Evolutionary conservation across 805 yeast genomes (phyloP), one percentile per base, ranked within the genome.

Genomic region (Starmerella bombicola): DNA sequence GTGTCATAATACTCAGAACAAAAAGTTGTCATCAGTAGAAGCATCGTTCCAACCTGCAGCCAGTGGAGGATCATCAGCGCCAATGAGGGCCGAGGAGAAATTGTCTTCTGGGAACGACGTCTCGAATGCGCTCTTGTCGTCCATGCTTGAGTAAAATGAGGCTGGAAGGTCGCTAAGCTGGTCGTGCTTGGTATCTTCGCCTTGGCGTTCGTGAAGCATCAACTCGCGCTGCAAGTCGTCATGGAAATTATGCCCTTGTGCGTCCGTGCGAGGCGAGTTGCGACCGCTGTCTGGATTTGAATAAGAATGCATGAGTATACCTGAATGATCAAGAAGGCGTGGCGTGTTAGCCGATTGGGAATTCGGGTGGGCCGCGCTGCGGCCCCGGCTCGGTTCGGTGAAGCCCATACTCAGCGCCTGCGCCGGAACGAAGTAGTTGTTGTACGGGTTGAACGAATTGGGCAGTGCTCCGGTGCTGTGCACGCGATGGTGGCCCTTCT

Each of bases 141-240:
- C 38, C 5, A 35, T 13, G 10, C 32, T 30, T 21, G 26, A 2
- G 35, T 40, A 46, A 35, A 40, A 46, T 2, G 49, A 41, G 10
- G 42, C 17, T 6, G 47, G 50, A 25, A 43, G 33, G 21, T 43
- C 50, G 7, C 36, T 37, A 9, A 42, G 34, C 26, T 26, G 42
- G 26, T 40, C 47, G 12, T 32, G 6, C 25, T 32, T 32, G 17
- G 35, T n/a, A 12, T 6, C 25, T 15, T 32, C 35, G 35, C 9
- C 6, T 12, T 31, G 38, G 25, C 32, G 32, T 16, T 33, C 36
- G 33, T 34, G 30, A 39, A 30, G 39, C 44, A 42, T 38, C 44
- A 42, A 37, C 37, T 37, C 49, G 15, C 28, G 38, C 33, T 41
- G 53, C 42, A 45, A 30, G 16, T 41, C 36, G n/a, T 42, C 46